A percentile compares a stretch with the other conserved stretches of the same genome.
phyloP scores from a whole-genome alignment of 2,329 filamentous ascomycete genomes.

The Phialophora chinensis region DNA sequence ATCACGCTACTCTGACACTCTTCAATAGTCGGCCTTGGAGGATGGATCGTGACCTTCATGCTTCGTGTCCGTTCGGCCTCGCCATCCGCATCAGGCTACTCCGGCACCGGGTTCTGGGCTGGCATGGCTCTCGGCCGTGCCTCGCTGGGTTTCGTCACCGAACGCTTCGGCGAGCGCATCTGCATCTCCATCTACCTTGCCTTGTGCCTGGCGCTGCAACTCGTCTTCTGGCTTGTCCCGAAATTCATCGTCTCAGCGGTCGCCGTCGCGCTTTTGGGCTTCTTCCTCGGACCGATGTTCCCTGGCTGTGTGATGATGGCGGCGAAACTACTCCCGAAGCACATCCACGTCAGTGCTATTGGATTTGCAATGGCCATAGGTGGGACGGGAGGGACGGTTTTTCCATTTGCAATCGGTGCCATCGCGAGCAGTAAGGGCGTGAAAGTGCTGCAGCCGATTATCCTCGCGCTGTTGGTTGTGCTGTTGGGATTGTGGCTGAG shows the following conservation, averaged over 20 bases:
- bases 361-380: slow-evolving; percentile 79
- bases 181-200: slow-evolving; percentile 67
- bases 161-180: slow-evolving; percentile 69
- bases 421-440: slow-evolving; percentile 60
- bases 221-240: slow-evolving; percentile 80
- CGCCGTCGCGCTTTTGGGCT: slow-evolving; percentile 71
- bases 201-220: slow-evolving; percentile 66
- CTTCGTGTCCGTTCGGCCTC: slow-evolving; percentile 72
- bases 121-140: slow-evolving; percentile 76
- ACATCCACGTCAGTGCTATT: slow-evolving; percentile 75
- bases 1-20: background rate
- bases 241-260: slow-evolving; percentile 74
- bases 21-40: slow-evolving; percentile 55
- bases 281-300: slow-evolving; percentile 79
- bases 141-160: slow-evolving; percentile 72
- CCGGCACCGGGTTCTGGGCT: slow-evolving; percentile 75
- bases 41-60: slow-evolving; percentile 82
- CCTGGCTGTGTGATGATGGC: slow-evolving; percentile 73
- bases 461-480: slow-evolving; percentile 53
- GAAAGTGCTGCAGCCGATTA: slow-evolving; percentile 62
- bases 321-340: slow-evolving; percentile 71
- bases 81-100: slow-evolving; percentile 75
- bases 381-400: slow-evolving; percentile 64
- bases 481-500: slow-evolving; percentile 34
- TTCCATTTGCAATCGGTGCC: slow-evolving; percentile 50